These are phyloP conservation scores for Pythium aquatile DNA, from an alignment of 352 stramenopile genomes.

Conservation along the genomic window DNA sequence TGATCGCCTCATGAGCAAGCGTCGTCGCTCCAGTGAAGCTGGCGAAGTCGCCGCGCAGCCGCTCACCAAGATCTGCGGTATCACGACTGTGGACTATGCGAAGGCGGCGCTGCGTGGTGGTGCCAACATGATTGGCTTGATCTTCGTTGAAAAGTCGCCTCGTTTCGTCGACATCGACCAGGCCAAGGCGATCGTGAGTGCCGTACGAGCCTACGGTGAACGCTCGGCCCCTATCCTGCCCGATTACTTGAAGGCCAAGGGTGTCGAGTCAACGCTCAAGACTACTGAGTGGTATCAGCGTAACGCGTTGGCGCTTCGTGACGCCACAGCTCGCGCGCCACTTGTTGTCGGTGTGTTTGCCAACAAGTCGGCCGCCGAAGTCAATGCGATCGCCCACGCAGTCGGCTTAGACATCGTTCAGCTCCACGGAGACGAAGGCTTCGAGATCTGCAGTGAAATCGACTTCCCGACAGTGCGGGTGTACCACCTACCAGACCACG, in stretches of 20 bases:
- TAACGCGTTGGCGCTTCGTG: conserved; percentile 60
- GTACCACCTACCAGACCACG: conserved; percentile 89
- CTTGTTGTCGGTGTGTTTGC: conserved; percentile 96
- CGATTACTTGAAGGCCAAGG: conserved; percentile 33
- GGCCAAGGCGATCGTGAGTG: conserved; percentile 89
- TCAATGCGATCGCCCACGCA: conserved; percentile 86
- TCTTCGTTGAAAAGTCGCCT: conserved; percentile 94
- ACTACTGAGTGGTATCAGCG: conserved; percentile 78
- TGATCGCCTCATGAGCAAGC: conserved; percentile 53
- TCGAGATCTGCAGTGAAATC: conserved; percentile 80
- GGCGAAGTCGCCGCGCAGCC: conserved; percentile 34
- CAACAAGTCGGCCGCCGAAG: conserved; percentile 92
- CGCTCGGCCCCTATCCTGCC: conserved; percentile 63
- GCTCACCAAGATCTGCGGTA: conserved; percentile 94
- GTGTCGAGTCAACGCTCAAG: conserved; percentile 29
- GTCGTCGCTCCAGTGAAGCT: conserved; percentile 34
- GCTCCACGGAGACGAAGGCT: conserved; percentile 96
- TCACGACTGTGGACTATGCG: conserved; percentile 94
- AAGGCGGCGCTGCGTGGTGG: conserved; percentile 88
- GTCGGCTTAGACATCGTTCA: conserved; percentile 97
- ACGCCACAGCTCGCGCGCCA: conserved; percentile 68
- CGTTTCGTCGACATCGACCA: conserved; percentile 80
- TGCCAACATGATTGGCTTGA: conserved; percentile 97
- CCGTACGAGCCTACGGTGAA: conserved; percentile 95
- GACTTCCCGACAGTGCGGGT: conserved; percentile 92